Base-by-base conservation (phyloP, 1,139 yeast species). In the Lipomyces yarrowii region DNA sequence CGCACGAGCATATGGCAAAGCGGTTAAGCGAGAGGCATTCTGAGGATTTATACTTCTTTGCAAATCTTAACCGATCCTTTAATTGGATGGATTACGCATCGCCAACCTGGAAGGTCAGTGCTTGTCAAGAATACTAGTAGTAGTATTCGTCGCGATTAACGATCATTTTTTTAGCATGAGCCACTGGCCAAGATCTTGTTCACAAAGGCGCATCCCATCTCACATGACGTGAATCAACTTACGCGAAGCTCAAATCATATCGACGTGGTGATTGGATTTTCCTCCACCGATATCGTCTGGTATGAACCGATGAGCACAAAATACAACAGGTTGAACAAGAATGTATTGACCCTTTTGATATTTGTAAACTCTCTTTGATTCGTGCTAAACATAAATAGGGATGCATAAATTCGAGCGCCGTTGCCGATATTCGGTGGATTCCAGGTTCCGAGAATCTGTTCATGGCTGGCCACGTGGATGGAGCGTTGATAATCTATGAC, bases 221-320 rank as follows among this genome's bases (percentile, higher is more conserved):
- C 80, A 64, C 82, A 79, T 63, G 80, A 77, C 63, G 73, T 80
- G 15, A 80, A 80, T 70, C 67, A 62, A 52, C 64, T 64, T 46
- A 79, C 81, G 2, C 73, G 75, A n/a, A 75, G 79, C n/a, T 75
- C 77, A 21, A 74, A 75, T 33, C 78, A 79, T 63, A 68, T 85
- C 18, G 88, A 85, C 64, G 74, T 83, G n/a, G 75, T 82, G 8
- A 72, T 84, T 18, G 88, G 87, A 5, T 81, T 83, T 68, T 79
- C 84, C 0, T 76, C 84, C 0, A 87, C 87, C 33, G 88, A 85
- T 71, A 75, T 84, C n/a, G 69, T 85, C n/a, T 85, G 87, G 87
- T 71, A 82, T 48, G 87, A 84, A 69, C 81, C 84, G 15, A 74
- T 78, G 37, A 78, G 80, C 57, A 78, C 79, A 74, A 79, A 80